Conservation (phyloP, 306 rosid species). For the Trifolium pratense region DNA sequence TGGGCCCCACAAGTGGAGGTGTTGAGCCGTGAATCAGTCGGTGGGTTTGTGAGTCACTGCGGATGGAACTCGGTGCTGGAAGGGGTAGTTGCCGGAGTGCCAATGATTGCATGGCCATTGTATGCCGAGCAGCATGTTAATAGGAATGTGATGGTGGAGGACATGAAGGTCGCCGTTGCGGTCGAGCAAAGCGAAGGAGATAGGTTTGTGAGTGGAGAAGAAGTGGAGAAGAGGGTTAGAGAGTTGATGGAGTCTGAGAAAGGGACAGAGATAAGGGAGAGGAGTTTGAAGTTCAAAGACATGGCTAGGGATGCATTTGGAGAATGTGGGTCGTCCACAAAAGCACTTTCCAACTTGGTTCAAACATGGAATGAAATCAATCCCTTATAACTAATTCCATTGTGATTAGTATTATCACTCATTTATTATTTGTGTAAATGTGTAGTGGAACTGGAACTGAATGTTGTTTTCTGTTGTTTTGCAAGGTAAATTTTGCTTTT, state of each 20-base stretch:
- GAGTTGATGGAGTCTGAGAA: slow-evolving; percentile 37
- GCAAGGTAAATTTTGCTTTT: neutral
- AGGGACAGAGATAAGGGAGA: slow-evolving; percentile 32
- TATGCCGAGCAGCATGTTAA: slow-evolving; percentile 51
- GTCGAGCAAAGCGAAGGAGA: slow-evolving; percentile 41
- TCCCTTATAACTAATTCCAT: too few species aligned
- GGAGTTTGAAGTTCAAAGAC: slow-evolving; percentile 21
- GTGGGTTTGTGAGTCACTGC: slow-evolving; percentile 46
- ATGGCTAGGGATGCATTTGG: slow-evolving; percentile 38
- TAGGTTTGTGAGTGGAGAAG: slow-evolving; percentile 41
- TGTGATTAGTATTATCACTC: neutral
- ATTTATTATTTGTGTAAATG: neutral
- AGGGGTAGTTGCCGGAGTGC: slow-evolving; percentile 49
- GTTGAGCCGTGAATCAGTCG: slow-evolving; percentile 37
- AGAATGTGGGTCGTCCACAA: slow-evolving; percentile 39
- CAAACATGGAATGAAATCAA: slow-evolving; percentile 31
- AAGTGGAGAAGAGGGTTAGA: slow-evolving; percentile 37
- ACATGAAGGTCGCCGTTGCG: slow-evolving; percentile 42
- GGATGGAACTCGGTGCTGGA: slow-evolving; percentile 55
- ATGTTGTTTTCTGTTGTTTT: neutral
- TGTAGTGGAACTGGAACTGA: neutral
- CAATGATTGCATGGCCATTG: slow-evolving; percentile 49
- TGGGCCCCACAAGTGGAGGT: slow-evolving; percentile 52
- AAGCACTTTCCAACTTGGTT: slow-evolving; percentile 40
- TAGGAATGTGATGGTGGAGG: slow-evolving; percentile 42